These are phyloP conservation scores for Emericellopsis cladophorae DNA, from an alignment of 2,329 filamentous ascomycete species.

Conservation along the genomic window DNA sequence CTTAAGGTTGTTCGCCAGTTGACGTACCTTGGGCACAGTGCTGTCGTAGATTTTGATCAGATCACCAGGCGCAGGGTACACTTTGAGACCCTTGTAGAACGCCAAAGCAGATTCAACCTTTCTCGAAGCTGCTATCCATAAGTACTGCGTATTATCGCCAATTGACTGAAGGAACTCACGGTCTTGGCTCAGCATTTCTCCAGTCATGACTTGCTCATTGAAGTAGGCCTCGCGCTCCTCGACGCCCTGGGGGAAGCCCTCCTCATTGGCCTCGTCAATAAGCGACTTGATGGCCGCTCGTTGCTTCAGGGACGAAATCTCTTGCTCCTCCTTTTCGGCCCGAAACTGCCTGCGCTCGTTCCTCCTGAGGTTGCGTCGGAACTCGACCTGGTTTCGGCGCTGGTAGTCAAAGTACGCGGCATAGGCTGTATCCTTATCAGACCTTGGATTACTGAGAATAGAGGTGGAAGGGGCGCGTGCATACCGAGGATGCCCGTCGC, in stretches of 20 bases:
- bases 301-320: slow-evolving; percentile 51
- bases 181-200: slow-evolving; percentile 72
- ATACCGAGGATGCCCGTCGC: slow-evolving; percentile 49
- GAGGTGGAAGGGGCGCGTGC: slow-evolving; percentile 2
- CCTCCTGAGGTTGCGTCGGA: slow-evolving; percentile 56
- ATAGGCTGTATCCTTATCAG: slow-evolving; percentile 35
- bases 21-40: slow-evolving; percentile 79
- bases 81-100: slow-evolving; percentile 98
- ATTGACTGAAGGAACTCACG: slow-evolving; percentile 41
- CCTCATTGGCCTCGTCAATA: slow-evolving; percentile 73
- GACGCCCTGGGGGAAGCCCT: slow-evolving; percentile 80
- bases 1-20: neutral
- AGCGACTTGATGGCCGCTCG: slow-evolving; percentile 61
- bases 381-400: slow-evolving; percentile 50
- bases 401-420: slow-evolving; percentile 58
- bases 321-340: slow-evolving; percentile 59
- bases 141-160: neutral
- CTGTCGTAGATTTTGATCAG: slow-evolving; percentile 97
- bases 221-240: slow-evolving; percentile 96
- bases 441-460: neutral
- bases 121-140: slow-evolving; percentile 40
- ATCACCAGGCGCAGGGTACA: slow-evolving; percentile 87
- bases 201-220: slow-evolving; percentile 85
- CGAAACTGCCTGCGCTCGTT: slow-evolving; percentile 64
- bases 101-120: slow-evolving; percentile 76